These are phyloP conservation scores for Ciborinia camelliae DNA, from an alignment of 2,329 filamentous ascomycete species.

Conservation along the genomic window DNA sequence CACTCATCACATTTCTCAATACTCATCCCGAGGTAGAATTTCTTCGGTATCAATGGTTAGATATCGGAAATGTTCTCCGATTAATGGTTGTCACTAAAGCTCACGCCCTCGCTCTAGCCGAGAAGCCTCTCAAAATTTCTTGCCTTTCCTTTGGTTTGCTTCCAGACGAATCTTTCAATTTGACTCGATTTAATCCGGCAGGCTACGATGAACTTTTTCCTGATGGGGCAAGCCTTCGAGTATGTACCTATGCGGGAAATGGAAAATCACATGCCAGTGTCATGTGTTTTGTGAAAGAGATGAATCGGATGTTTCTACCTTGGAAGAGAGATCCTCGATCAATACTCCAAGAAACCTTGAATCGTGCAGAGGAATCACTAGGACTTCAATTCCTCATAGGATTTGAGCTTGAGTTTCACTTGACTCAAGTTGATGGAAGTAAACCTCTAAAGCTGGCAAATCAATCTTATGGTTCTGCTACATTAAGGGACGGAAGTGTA, in stretches of 20 bases:
- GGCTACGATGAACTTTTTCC: slow-evolving; percentile 67
- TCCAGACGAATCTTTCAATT: background rate
- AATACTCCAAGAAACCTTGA: background rate
- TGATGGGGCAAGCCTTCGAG: slow-evolving; percentile 53
- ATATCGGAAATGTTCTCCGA: slow-evolving; percentile 65
- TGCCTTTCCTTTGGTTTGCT: slow-evolving; percentile 47
- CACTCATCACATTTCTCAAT: slow-evolving; percentile 43
- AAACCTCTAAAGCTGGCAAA: slow-evolving; percentile 36
- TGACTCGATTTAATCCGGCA: background rate
- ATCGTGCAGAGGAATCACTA: background rate
- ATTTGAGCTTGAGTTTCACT: slow-evolving; percentile 76
- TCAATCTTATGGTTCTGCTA: slow-evolving; percentile 54
- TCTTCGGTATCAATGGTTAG: slow-evolving; percentile 71
- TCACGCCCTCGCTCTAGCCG: slow-evolving; percentile 47
- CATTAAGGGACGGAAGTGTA: slow-evolving; percentile 57
- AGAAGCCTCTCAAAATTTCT: slow-evolving; percentile 37
- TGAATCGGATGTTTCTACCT: background rate
- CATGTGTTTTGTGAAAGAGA: slow-evolving; percentile 60
- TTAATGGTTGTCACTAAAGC: slow-evolving; percentile 63
- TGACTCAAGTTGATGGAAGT: slow-evolving; percentile 46
- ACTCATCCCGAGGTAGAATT: slow-evolving; percentile 55
- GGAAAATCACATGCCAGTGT: slow-evolving; percentile 48
- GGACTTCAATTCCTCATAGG: slow-evolving; percentile 59
- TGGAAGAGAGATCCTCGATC: background rate
- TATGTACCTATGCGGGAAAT: slow-evolving; percentile 50